These are phyloP conservation scores for Eucalyptus tenuipes DNA, from an alignment of 345 rosid species.

Conservation along the genomic window DNA sequence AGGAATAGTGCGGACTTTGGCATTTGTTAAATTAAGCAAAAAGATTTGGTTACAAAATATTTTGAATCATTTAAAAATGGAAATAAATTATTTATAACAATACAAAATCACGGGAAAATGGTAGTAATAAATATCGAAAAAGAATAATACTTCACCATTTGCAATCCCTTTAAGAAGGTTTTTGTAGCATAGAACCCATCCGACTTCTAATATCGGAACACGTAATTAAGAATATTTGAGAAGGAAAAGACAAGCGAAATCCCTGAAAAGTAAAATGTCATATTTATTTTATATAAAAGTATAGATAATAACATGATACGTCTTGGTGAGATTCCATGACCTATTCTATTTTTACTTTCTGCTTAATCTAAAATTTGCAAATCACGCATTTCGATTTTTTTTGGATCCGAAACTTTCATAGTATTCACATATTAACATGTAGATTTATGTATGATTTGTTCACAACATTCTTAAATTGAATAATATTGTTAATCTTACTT, in stretches of 20 bases:
- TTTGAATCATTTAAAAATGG: neutral
- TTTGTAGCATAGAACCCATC: neutral
- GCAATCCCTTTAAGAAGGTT: neutral
- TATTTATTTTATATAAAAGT: neutral
- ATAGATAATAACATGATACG: neutral
- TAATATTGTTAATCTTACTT: neutral
- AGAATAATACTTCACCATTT: neutral
- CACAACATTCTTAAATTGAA: no score
- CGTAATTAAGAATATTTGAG: neutral
- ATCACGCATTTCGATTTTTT: neutral
- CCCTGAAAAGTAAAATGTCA: neutral
- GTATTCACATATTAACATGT: neutral
- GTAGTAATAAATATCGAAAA: neutral
- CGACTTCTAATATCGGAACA: neutral
- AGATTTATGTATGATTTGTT: neutral
- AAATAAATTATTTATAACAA: neutral
- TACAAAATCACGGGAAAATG: neutral
- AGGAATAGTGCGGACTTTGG: neutral
- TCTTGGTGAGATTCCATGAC: neutral
- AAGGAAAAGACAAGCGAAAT: rapidly evolving
- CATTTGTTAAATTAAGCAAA: neutral
- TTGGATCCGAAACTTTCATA: neutral
- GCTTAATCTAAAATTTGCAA: neutral
- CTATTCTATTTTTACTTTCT: neutral
- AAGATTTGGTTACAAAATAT: neutral